Evolutionary conservation across 345 rosid genomes (phyloP), one percentile per base, ranked within the genome.

Genomic region (Psidium guajava): DNA sequence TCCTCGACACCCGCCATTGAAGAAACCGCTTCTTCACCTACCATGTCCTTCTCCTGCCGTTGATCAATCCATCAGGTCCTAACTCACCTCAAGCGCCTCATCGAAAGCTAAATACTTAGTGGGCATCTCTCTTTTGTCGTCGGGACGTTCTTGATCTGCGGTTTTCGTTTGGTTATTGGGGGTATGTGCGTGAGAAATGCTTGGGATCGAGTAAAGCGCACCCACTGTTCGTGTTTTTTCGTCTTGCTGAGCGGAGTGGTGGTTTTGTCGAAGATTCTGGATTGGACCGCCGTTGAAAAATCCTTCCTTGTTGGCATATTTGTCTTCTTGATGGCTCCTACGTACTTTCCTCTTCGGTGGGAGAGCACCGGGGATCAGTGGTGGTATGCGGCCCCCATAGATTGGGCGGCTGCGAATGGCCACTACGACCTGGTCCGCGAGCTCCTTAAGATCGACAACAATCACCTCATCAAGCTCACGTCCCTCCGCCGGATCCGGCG

Each of bases 341-440:
- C 89, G 25, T 90, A 94, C 84, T 95, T 97, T 86, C 99, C 98
- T 89, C 95, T 97, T 56, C 93, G 99, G 0, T 97, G 99, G 99
- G 99, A 97, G 90, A 97, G 99, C 90, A 97, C 99, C 27, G 94
- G 99, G 27, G 99, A 97, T 64, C 99, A 97, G 57, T 97, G 99
- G 99, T 97, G 99, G 99, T 97, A 94, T 87, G 99, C 99, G 83
- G 93, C 98, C 85, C 98, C 99, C 7, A 94, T 97, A 16, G 99
- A 97, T 83, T 95, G 94, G 92, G 98, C 99, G 15, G 98, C 98
- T 12, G 99, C 99, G 16, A 97, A 95, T 73, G 92, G 98, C 87
- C 98, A 95, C 86, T 95, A 93, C 86, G 99, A 97, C 56, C 85
- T 97, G 84, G 99, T 97, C 73, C 89, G 98, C 42, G 97, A 97